These are phyloP conservation scores for Luffa acutangula DNA, from an alignment of 306 rosid genomes.

Conservation along the genomic window DNA sequence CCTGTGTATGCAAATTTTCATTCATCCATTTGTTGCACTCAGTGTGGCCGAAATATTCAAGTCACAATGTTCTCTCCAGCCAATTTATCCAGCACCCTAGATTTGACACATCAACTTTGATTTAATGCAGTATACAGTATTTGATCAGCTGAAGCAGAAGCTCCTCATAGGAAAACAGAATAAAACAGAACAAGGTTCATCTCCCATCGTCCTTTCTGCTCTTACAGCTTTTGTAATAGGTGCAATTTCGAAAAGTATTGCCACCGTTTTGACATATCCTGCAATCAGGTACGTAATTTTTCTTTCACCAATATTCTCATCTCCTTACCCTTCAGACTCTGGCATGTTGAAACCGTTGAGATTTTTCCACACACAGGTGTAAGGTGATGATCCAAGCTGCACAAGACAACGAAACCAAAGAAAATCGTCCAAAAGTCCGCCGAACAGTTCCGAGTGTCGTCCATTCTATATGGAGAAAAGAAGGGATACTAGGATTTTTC, in stretches of 20 bases:
- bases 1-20: neutral
- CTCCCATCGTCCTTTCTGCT: constrained; percentile 79
- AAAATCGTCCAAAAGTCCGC: constrained; percentile 21
- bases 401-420: constrained; percentile 34
- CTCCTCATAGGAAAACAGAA: constrained; percentile 33
- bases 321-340: constrained; percentile 2
- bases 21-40: neutral
- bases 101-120: neutral
- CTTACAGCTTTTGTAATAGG: constrained; percentile 68
- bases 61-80: neutral
- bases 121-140: constrained; percentile 72
- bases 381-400: constrained; percentile 99
- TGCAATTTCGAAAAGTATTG: constrained; percentile 78
- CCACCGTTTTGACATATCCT: constrained; percentile 84
- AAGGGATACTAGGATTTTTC: constrained; percentile 75
- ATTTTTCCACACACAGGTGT: constrained; percentile 44
- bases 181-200: constrained; percentile 27
- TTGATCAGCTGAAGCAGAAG: constrained; percentile 82
- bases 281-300: constrained; percentile 67
- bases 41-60: neutral
- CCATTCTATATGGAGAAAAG: constrained; percentile 65
- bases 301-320: constrained; percentile 12
- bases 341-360: constrained; percentile 11
- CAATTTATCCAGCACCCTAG: neutral
- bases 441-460: constrained; percentile 53